phyloP scores from a whole-genome alignment of 1,284 basidiomycete genomes.

The Earliella scabrosa region DNA sequence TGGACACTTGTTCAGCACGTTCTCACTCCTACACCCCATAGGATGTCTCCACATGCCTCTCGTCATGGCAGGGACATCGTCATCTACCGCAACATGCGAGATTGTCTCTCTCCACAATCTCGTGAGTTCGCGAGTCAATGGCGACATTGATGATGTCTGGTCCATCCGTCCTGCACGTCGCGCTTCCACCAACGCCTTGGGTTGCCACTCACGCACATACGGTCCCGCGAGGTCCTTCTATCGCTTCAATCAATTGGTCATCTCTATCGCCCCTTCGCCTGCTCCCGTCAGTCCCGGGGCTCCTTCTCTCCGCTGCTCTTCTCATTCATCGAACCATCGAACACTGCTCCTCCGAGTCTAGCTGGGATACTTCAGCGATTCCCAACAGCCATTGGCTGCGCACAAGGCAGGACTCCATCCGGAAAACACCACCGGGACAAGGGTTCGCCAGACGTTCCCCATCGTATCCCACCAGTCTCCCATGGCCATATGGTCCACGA shows the following conservation, averaged over 20 bases:
- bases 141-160: background rate
- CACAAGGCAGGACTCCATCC: background rate
- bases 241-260: background rate
- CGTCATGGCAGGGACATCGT: too few species aligned
- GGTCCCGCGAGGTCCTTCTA: background rate
- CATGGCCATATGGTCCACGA: constrained; percentile 16
- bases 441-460: background rate
- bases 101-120: background rate
- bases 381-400: background rate
- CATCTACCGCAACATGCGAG: too few species aligned
- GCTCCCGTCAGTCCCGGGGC: background rate
- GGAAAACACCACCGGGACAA: background rate
- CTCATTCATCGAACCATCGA: background rate
- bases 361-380: too few species aligned
- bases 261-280: background rate
- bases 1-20: too few species aligned
- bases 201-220: background rate
- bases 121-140: background rate
- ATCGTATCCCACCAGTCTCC: background rate
- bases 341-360: background rate
- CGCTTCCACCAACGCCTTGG: background rate
- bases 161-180: background rate
- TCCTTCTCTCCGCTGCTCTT: background rate
- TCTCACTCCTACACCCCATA: too few species aligned
- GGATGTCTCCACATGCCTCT: too few species aligned